phyloP scores from a whole-genome alignment of 2,329 filamentous ascomycete species.

The Colletotrichum karsti region DNA sequence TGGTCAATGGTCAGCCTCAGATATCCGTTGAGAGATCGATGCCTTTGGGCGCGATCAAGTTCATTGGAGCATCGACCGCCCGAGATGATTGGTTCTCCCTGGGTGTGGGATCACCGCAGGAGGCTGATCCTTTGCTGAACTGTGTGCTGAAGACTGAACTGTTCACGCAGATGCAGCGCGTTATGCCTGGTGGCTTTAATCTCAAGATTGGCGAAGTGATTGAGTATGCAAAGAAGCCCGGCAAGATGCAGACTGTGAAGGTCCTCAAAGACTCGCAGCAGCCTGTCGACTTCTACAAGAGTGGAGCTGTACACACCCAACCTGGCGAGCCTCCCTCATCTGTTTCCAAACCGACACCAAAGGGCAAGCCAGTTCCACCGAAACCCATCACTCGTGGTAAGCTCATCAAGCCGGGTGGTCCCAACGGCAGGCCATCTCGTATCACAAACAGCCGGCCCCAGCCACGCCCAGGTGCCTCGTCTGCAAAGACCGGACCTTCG shows the following conservation, averaged over 20 bases:
- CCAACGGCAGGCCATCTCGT: constrained; percentile 81
- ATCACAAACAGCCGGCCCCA: constrained; percentile 60
- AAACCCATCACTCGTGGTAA: constrained; percentile 94
- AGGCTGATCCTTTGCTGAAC: constrained; percentile 91
- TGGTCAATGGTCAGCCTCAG: constrained; percentile 83
- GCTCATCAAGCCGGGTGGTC: constrained; percentile 90
- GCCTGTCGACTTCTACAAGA: constrained; percentile 90
- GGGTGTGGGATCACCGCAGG: constrained; percentile 87
- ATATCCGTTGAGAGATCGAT: constrained; percentile 85
- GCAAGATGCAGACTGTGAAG: constrained; percentile 89
- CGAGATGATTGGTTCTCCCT: constrained; percentile 98
- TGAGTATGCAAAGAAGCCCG: constrained; percentile 97
- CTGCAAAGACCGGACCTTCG: constrained; percentile 18
- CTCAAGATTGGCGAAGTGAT: constrained; percentile 86
- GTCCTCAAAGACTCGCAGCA: constrained; percentile 86
- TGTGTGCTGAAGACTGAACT: constrained; percentile 97
- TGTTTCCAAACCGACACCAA: constrained; percentile 83
- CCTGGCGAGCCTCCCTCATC: constrained; percentile 86
- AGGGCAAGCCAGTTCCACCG: constrained; percentile 84
- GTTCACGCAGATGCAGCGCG: constrained; percentile 87
- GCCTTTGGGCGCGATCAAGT: constrained; percentile 88
- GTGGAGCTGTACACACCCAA: constrained; percentile 86
- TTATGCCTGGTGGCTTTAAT: constrained; percentile 81
- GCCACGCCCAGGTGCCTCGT: constrained; percentile 48
- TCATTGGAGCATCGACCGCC: constrained; percentile 79